Evolutionary conservation across 2,329 filamentous ascomycete species (phyloP).

Genomic region (Cladosporium sp.): DNA sequence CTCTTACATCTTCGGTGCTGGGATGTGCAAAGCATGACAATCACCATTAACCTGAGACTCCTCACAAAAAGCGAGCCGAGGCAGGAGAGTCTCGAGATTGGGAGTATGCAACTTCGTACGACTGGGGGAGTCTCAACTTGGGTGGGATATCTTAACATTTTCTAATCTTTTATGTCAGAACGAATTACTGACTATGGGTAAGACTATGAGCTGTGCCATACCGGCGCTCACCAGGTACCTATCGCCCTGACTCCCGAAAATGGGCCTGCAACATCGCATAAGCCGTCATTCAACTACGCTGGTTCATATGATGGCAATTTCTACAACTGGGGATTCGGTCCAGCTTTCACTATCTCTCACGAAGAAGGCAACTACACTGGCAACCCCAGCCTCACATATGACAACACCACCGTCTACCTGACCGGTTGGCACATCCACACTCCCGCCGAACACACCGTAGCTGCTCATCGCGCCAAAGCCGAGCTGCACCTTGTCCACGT

Average conservation of each 20-base stretch:
- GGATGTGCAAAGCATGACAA: constrained; percentile 8
- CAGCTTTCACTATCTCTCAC: constrained; percentile 38
- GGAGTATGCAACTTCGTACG: constrained; percentile 17
- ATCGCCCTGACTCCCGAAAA: constrained; percentile 38
- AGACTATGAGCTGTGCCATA: constrained; percentile 44
- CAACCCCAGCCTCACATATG: constrained; percentile 39
- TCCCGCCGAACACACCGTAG: constrained; percentile 45
- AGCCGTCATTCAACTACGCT: constrained; percentile 39
- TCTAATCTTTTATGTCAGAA: neutral
- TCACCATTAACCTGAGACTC: constrained; percentile 3
- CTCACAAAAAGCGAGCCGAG: neutral
- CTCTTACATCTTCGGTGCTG: neutral
- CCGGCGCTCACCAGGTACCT: constrained; percentile 46
- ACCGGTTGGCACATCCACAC: constrained; percentile 48
- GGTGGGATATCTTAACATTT: constrained; percentile 14
- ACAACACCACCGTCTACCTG: constrained; percentile 44
- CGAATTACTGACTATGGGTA: constrained; percentile 12
- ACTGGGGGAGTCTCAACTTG: constrained; percentile 18
- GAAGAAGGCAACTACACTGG: constrained; percentile 31
- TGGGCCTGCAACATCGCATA: constrained; percentile 37
- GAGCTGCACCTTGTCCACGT: constrained; percentile 47
- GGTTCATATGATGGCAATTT: constrained; percentile 34
- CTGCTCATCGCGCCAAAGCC: constrained; percentile 38
- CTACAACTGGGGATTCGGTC: constrained; percentile 47
- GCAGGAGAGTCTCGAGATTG: constrained; percentile 11